These are phyloP conservation scores for Polychaeton citri DNA, from an alignment of 2,329 filamentous ascomycete species.

Conservation along the genomic window DNA sequence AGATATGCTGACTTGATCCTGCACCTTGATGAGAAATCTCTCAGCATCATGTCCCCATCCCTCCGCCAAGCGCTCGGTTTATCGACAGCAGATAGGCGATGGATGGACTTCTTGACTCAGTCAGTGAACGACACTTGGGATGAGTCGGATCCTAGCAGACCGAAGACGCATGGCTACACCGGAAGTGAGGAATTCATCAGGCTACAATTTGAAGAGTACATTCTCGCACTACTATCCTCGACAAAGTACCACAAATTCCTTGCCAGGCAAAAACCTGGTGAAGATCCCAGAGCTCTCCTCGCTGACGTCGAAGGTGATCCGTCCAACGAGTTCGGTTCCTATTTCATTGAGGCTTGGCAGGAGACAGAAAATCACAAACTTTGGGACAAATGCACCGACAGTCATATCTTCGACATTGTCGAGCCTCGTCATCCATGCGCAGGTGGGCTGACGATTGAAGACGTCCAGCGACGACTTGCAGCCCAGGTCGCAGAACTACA, in stretches of 20 bases:
- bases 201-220: constrained; percentile 92
- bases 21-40: constrained; percentile 79
- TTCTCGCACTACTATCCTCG: constrained; percentile 73
- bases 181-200: constrained; percentile 97
- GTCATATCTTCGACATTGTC: constrained; percentile 84
- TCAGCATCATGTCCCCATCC: constrained; percentile 71
- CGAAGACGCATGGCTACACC: constrained; percentile 89
- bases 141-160: constrained; percentile 70
- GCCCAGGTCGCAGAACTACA: constrained; percentile 91
- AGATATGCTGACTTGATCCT: constrained; percentile 93
- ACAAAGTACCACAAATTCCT: constrained; percentile 65
- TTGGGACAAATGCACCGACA: constrained; percentile 61
- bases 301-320: constrained; percentile 67
- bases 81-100: constrained; percentile 76
- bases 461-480: constrained; percentile 77
- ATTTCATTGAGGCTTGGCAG: constrained; percentile 82
- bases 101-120: constrained; percentile 92
- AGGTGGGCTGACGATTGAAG: constrained; percentile 83
- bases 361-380: constrained; percentile 83
- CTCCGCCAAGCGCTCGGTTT: constrained; percentile 63
- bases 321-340: constrained; percentile 63
- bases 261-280: constrained; percentile 24
- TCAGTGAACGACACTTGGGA: constrained; percentile 96
- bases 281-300: constrained; percentile 47
- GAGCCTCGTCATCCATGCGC: constrained; percentile 89